phyloP scores from a whole-genome alignment of 2,329 filamentous ascomycete genomes.

The Diaporthe citri region DNA sequence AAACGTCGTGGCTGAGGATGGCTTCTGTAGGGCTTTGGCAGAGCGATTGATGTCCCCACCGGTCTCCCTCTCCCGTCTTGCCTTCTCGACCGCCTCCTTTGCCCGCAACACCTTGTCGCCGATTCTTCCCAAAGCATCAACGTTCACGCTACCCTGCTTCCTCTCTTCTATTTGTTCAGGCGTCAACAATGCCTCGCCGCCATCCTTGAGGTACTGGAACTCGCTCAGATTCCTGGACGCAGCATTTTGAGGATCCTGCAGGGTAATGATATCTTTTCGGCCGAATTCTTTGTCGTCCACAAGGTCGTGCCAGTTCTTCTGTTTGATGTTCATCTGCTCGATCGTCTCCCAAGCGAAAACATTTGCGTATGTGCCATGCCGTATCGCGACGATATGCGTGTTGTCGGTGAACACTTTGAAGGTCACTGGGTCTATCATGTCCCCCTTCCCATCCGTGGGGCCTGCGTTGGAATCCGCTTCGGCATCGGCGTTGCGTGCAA shows the following conservation, averaged over 20 bases:
- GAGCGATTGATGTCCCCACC: conserved; percentile 69
- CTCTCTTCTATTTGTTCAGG: conserved; percentile 78
- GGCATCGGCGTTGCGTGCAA: conserved; percentile 87
- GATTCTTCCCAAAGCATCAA: conserved; percentile 81
- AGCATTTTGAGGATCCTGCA: conserved; percentile 95
- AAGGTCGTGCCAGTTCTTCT: conserved; percentile 94
- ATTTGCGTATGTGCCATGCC: conserved; percentile 85
- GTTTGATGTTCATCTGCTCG: conserved; percentile 94
- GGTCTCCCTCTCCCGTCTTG: conserved; percentile 78
- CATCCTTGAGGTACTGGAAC: conserved; percentile 91
- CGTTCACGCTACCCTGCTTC: conserved; percentile 79
- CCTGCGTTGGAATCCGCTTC: conserved; percentile 60
- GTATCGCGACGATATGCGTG: conserved; percentile 92
- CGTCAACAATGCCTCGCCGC: conserved; percentile 75
- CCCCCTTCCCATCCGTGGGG: conserved; percentile 70
- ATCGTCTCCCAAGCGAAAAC: conserved; percentile 98
- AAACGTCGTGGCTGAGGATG: conserved; percentile 46
- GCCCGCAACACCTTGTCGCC: conserved; percentile 88
- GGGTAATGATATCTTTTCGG: conserved; percentile 91
- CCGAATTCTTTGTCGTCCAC: conserved; percentile 89
- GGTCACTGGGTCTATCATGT: conserved; percentile 95
- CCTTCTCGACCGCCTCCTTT: conserved; percentile 93
- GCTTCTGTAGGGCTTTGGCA: conserved; percentile 53
- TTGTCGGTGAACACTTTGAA: conserved; percentile 99
- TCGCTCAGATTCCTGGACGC: conserved; percentile 84